Conservation (phyloP, 768 basidiomycete species). For the Leccinum boreale region DNA sequence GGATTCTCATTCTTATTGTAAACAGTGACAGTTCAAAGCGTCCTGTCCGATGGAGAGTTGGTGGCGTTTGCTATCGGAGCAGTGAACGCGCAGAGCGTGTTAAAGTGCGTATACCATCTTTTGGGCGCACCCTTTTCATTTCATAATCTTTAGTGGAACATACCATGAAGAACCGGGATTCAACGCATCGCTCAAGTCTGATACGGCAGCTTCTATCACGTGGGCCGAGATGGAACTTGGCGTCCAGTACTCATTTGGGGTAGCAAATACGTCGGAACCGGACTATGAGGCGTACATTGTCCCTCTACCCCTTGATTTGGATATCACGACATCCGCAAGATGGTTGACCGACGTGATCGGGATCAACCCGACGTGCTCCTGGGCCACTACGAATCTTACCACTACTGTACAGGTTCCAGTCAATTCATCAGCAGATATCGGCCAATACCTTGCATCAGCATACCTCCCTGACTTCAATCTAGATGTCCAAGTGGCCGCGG, state of each 20-base stretch:
- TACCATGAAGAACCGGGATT: neutral
- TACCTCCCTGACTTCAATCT: constrained; percentile 17
- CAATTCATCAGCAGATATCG: constrained; percentile 2
- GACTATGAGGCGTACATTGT: constrained; percentile 18
- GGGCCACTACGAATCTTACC: constrained; percentile 27
- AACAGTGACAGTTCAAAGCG: constrained; percentile 21
- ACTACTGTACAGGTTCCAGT: constrained; percentile 5
- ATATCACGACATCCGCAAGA: constrained; percentile 19
- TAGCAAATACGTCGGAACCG: constrained; percentile 9
- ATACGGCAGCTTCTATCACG: constrained; percentile 16
- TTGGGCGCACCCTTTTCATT: neutral
- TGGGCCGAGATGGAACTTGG: constrained; percentile 27
- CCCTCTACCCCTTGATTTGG: constrained; percentile 18
- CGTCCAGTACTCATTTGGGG: constrained; percentile 24
- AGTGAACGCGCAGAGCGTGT: constrained; percentile 19
- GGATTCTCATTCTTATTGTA: neutral
- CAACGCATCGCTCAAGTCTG: constrained; percentile 9
- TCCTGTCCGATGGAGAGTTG: constrained; percentile 20
- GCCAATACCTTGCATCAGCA: constrained; percentile 5
- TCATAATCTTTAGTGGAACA: constrained; percentile 8
- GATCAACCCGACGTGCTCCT: constrained; percentile 27
- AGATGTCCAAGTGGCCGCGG: constrained; percentile 8
- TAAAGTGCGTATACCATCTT: constrained; percentile 16
- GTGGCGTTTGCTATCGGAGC: constrained; percentile 25
- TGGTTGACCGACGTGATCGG: constrained; percentile 29